These are phyloP conservation scores for Tuber microsphaerosporum DNA, from an alignment of 495 filamentous ascomycete genomes.

Conservation along the genomic window DNA sequence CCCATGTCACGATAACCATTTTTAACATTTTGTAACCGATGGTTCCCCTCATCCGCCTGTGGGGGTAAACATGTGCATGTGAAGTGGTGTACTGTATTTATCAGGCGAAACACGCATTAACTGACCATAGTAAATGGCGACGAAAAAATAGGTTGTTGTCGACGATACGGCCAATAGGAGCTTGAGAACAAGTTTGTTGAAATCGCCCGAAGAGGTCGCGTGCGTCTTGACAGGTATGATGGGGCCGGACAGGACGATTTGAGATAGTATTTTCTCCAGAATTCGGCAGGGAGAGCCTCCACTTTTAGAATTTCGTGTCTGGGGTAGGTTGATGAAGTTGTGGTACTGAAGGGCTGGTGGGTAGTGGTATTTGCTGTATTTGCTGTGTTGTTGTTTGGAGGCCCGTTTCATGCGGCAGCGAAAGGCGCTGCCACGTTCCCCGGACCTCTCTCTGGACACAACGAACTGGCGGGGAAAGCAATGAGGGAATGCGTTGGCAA, in stretches of 20 bases:
- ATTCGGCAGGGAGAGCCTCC: slow-evolving; percentile 32
- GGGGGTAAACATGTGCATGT: slow-evolving; percentile 21
- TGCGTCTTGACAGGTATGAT: slow-evolving; percentile 34
- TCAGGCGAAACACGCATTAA: slow-evolving; percentile 9
- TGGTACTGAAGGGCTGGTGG: slow-evolving; percentile 12
- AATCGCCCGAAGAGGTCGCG: slow-evolving; percentile 30
- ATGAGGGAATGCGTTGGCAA: slow-evolving; percentile 25
- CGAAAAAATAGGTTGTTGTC: slow-evolving; percentile 26
- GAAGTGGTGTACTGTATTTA: slow-evolving; percentile 12
- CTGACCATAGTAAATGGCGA: slow-evolving; percentile 19
- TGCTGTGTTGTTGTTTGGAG: slow-evolving; percentile 29
- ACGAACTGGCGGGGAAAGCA: slow-evolving; percentile 22
- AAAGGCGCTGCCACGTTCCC: slow-evolving; percentile 39
- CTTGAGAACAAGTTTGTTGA: slow-evolving; percentile 12
- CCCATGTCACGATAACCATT: not conserved
- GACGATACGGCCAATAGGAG: slow-evolving; percentile 28
- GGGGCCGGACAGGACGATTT: slow-evolving; percentile 23
- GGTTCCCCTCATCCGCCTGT: slow-evolving; percentile 9
- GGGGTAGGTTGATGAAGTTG: slow-evolving; percentile 19
- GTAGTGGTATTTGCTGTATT: slow-evolving; percentile 29
- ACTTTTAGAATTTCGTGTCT: slow-evolving; percentile 25
- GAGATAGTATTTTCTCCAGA: slow-evolving; percentile 26
- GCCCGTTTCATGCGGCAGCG: slow-evolving; percentile 35
- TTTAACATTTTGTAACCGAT: slow-evolving; percentile 17
- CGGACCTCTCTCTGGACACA: slow-evolving; percentile 31